Evolutionary conservation across 345 rosid species (phyloP).

Genomic region (thale cress (Arabidopsis thaliana)): TAIR10.1 NC_003075.7:15833001-15833500

Average conservation of each 20-base stretch:
- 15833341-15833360: slow-evolving; percentile 91
- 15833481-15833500: slow-evolving; percentile 17
- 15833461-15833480: slow-evolving; percentile 6
- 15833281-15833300: slow-evolving; percentile 65
- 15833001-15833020: slow-evolving; percentile 81
- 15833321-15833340: slow-evolving; percentile 89
- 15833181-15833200: slow-evolving; percentile 87
- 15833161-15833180: slow-evolving; percentile 69
- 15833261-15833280: slow-evolving; percentile 51
- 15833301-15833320: slow-evolving; percentile 85
- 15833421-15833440: slow-evolving; percentile 29
- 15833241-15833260: slow-evolving; percentile 56
- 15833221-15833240: slow-evolving; percentile 81
- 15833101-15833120: slow-evolving; percentile 25
- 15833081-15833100: slow-evolving; percentile 25
- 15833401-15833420: slow-evolving; percentile 18
- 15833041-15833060: slow-evolving; percentile 66
- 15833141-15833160: slow-evolving; percentile 74
- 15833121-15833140: slow-evolving; percentile 70
- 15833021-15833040: slow-evolving; percentile 62
- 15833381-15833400: slow-evolving; percentile 34
- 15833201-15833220: slow-evolving; percentile 94
- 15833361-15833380: slow-evolving; percentile 31
- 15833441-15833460: neutral
- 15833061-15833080: slow-evolving; percentile 18